Evolutionary conservation across 768 basidiomycete species (phyloP), one percentile per base, ranked within the genome.

Genomic region (Psilocybe tampanensis): DNA sequence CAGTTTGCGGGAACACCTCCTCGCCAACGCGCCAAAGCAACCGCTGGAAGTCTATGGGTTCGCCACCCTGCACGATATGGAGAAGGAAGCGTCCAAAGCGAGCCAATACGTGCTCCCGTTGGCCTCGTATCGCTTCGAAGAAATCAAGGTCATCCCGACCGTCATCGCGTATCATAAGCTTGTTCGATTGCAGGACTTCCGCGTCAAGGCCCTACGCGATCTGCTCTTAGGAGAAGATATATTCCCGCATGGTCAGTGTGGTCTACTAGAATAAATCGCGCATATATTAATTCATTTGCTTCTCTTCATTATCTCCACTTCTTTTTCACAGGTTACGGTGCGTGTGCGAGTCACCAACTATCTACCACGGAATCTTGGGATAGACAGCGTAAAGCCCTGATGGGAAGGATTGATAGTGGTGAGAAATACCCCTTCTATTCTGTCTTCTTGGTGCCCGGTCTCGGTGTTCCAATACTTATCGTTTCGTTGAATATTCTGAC

Each of bases 81-180:
- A 74, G 17, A 64, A 74, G 50, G 69, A 87, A 54, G 88, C 85
- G 1, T 80, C 76, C 3, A 72, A 80, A 56, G 81, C 87, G 18
- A 88, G 84, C 60, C 80, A 80, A 61, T 84, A 83, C 60, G 71
- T 90, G 50, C 68, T 82, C 48, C 87, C 87, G 11, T 66, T 91
- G 56, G 77, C 80, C 17, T 76, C 76, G 26, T 89, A 89, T 68
- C 65, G 74, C 19, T 64, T 74, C 51, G 74, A 78, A 12, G 82
- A 83, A 52, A 74, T 89, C 58, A 74, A 73, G 57, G 67, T 71
- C 52, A 79, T 90, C 29, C 83, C 86, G 26, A 80, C 72, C n/a
- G 80, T 82, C 23, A 66, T 78, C 41, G 84, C 86, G 12, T 88
- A 88, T 63, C 89, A 91, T 63, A 76, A 80, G 58, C 72, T 91